phyloP scores from a whole-genome alignment of 768 basidiomycete species.

The Dioszegia hungarica region DNA sequence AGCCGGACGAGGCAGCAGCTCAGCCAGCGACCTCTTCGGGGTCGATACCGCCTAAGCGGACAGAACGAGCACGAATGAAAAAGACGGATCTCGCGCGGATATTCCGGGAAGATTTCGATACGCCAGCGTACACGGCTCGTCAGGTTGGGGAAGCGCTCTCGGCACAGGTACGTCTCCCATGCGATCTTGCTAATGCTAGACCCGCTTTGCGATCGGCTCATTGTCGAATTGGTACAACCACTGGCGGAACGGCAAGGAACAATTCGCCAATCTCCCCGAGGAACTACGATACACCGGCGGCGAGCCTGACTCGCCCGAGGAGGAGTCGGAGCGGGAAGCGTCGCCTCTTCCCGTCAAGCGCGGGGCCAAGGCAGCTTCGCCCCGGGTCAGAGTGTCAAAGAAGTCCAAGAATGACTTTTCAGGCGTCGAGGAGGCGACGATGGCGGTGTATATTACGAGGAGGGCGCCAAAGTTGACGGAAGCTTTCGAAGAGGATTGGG shows the following conservation, averaged over 20 bases:
- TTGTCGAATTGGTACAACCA: not conserved
- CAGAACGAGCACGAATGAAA: not conserved
- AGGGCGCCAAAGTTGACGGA: slow-evolving; percentile 4
- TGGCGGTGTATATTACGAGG: slow-evolving; percentile 16
- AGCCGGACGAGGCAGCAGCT: too few relatives aligned
- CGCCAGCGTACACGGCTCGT: not conserved
- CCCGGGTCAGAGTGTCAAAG: not conserved
- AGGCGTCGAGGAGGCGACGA: slow-evolving; percentile 11
- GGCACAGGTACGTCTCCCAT: not conserved
- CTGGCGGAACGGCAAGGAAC: not conserved
- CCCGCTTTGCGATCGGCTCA: not conserved
- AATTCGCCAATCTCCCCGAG: not conserved
- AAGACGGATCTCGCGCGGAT: not conserved
- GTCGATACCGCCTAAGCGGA: too few relatives aligned
- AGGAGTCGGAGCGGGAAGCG: not conserved
- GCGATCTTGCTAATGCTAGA: not conserved
- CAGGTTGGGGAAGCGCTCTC: not conserved
- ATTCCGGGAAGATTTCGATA: not conserved
- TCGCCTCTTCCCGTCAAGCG: not conserved
- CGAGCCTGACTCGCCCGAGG: not conserved
- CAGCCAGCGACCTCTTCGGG: too few relatives aligned
- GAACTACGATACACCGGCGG: not conserved
- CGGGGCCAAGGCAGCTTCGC: not conserved
- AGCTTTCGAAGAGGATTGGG: slow-evolving; percentile 6
- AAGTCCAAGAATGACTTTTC: slow-evolving; percentile 5